phyloP scores from a whole-genome alignment of 768 basidiomycete genomes.

The Epithele typhae region DNA sequence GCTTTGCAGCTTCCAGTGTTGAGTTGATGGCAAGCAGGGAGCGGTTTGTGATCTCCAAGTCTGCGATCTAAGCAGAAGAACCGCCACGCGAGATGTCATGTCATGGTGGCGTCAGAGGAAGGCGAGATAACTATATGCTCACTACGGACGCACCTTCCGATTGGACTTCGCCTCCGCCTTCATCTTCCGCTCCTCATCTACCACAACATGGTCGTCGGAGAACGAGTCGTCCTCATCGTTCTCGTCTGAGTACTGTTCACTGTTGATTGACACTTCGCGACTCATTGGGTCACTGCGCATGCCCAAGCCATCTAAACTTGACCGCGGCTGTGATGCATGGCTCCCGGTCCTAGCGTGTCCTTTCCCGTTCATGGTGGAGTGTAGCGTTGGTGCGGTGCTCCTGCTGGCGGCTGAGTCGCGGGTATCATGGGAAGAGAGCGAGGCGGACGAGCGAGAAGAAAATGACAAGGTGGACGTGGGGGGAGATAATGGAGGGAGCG shows the following conservation, averaged over 20 bases:
- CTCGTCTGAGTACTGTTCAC: constrained; percentile 12
- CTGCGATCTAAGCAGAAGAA: constrained; percentile 61
- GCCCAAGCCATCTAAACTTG: constrained; percentile 16
- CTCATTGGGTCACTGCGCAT: constrained; percentile 7
- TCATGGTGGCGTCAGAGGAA: not conserved
- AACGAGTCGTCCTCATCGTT: constrained; percentile 7
- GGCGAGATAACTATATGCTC: not conserved
- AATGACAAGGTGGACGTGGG: constrained; percentile 67
- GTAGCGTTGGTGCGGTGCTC: constrained; percentile 36
- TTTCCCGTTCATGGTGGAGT: constrained; percentile 35
- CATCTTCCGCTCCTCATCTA: constrained; percentile 46
- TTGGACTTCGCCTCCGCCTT: constrained; percentile 79
- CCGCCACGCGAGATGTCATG: not conserved
- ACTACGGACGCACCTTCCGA: constrained; percentile 57
- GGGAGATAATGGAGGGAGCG: constrained; percentile 68
- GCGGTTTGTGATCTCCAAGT: constrained; percentile 86
- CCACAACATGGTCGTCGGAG: constrained; percentile 8
- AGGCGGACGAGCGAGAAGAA: constrained; percentile 72
- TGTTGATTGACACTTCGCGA: constrained; percentile 6
- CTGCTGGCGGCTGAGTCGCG: constrained; percentile 36
- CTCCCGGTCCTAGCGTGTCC: constrained; percentile 18
- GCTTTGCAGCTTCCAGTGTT: constrained; percentile 74
- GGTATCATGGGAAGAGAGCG: constrained; percentile 42
- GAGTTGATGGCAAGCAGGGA: constrained; percentile 85
- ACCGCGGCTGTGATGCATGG: constrained; percentile 24